Evolutionary conservation across 176 grass and related monocot genomes (phyloP), one percentile per base, ranked within the genome.

Genomic region (Triticum urartu): DNA sequence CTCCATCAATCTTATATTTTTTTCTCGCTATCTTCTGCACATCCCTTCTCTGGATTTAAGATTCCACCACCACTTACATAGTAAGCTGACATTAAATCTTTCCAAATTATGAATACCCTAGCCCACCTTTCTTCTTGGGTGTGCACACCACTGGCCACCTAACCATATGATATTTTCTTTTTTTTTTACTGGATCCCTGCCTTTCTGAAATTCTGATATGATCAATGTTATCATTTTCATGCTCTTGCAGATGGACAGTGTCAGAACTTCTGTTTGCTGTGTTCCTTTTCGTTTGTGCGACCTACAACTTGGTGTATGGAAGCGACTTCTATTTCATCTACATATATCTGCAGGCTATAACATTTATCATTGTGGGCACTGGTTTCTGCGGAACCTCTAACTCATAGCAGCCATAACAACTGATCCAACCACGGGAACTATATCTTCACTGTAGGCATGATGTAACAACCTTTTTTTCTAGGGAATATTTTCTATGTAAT

Each of bases 321-420:
- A 21, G 62, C 7, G 87, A 93, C 20, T 94, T 88, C 85, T 99
- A 92, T 83, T 99, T 89, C 75, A 65, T 98, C 35, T 98, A 94
- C 76, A 94, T 95, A 70, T 98, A 85, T 72, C 71, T 99, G 59
- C 97, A 99, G 45, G 84, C 92, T 79, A 87, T 90, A 62, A 78
- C 97, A 90, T 99, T 96, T 91, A 88, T 99, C 60, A 88, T 99
- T 66, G 88, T 96, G 48, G 97, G 97, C 82, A 87, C 63, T 38
- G 94, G 97, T 38, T 99, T 88, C 50, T 88, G 94, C 5, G 97
- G 94, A 77, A 92, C 80, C 47, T 84, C 87, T 61, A 91, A 90
- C 83, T 88, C 63, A 21, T 91, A 90, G 78, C 14, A 45, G 34
- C 67, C 67, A 60, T 79, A 79, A 13, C 56, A 87, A 86, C 59